Evolutionary conservation across 768 basidiomycete species (phyloP).

Genomic region (Lenzites betulinus): DNA sequence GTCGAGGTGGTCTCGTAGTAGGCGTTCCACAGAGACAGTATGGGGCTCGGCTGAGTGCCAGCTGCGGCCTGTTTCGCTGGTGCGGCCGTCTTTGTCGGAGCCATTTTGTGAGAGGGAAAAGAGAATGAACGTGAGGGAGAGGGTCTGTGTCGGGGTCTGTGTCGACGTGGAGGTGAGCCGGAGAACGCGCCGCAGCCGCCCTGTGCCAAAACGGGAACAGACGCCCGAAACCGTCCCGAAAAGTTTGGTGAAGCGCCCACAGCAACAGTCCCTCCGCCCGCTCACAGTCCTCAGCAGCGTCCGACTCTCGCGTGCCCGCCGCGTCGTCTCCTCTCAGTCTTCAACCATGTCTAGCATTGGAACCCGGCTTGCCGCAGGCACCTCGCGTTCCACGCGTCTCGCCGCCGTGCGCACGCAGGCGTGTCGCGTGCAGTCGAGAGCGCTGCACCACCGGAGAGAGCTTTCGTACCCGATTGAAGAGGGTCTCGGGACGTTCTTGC

Average conservation of each 20-base stretch:
- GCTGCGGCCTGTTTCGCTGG: conserved; percentile 20
- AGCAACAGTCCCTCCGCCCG: conserved; percentile 5
- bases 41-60: conserved; percentile 33
- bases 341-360: conserved; percentile 22
- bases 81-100: conserved; percentile 37
- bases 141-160: neutral
- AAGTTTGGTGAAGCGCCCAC: conserved; percentile 25
- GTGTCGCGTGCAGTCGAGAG: conserved; percentile 30
- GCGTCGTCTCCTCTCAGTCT: neutral
- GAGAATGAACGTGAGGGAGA: conserved; percentile 14
- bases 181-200: conserved; percentile 15
- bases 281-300: neutral
- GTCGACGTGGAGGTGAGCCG: conserved; percentile 28
- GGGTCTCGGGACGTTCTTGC: conserved; percentile 79
- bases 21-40: conserved; percentile 68
- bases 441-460: conserved; percentile 51
- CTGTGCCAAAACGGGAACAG: too few species aligned
- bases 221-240: conserved; percentile 20
- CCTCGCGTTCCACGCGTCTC: conserved; percentile 19
- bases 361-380: conserved; percentile 19
- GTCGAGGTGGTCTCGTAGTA: conserved; percentile 79
- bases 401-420: conserved; percentile 16
- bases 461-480: conserved; percentile 69
- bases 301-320: conserved; percentile 11
- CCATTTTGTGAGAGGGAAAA: conserved; percentile 33